Percentiles rank a stretch among this genome's conserved stretches.
Conservation (phyloP, 2,329 filamentous ascomycete species). For the Penicillium sp. region DNA sequence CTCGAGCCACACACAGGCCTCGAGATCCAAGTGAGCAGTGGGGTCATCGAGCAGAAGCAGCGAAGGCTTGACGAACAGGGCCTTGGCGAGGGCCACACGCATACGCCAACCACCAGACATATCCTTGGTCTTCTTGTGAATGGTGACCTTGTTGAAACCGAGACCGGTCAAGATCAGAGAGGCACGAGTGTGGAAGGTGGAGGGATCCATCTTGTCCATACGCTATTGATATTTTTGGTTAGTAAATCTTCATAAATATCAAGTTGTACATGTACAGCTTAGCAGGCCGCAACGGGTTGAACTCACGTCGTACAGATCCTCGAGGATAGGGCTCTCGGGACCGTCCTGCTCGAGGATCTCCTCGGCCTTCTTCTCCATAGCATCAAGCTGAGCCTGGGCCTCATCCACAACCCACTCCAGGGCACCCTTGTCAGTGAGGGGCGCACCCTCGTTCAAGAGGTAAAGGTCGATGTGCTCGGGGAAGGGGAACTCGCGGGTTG, state of each 20-base stretch:
- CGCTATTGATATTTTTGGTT: slow-evolving; percentile 61
- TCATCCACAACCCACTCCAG: slow-evolving; percentile 97
- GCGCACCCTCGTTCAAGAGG: slow-evolving; percentile 94
- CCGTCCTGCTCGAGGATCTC: slow-evolving; percentile 89
- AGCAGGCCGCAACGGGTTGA: neutral
- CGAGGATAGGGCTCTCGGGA: slow-evolving; percentile 84
- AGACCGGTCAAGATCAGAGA: slow-evolving; percentile 97
- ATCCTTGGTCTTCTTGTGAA: slow-evolving; percentile 99
- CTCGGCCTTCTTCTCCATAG: slow-evolving; percentile 86
- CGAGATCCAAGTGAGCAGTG: slow-evolving; percentile 97
- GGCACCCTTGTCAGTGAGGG: slow-evolving; percentile 83
- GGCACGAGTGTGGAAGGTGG: slow-evolving; percentile 92
- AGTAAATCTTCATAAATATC: neutral
- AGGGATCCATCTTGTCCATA: slow-evolving; percentile 98
- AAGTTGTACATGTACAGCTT: neutral
- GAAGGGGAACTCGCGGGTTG: slow-evolving; percentile 90
- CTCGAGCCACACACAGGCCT: slow-evolving; percentile 99
- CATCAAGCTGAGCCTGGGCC: slow-evolving; percentile 88
- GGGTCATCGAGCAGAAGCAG: slow-evolving; percentile 96
- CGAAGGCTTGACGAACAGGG: slow-evolving; percentile 96
- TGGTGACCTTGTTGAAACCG: slow-evolving; percentile 97
- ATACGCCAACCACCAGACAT: slow-evolving; percentile 99
- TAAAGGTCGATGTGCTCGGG: slow-evolving; percentile 98
- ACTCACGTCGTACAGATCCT: slow-evolving; percentile 92
- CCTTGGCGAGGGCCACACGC: slow-evolving; percentile 97